phyloP scores from a whole-genome alignment of 176 grass and related monocot genomes.

The Neostapfia colusana region DNA sequence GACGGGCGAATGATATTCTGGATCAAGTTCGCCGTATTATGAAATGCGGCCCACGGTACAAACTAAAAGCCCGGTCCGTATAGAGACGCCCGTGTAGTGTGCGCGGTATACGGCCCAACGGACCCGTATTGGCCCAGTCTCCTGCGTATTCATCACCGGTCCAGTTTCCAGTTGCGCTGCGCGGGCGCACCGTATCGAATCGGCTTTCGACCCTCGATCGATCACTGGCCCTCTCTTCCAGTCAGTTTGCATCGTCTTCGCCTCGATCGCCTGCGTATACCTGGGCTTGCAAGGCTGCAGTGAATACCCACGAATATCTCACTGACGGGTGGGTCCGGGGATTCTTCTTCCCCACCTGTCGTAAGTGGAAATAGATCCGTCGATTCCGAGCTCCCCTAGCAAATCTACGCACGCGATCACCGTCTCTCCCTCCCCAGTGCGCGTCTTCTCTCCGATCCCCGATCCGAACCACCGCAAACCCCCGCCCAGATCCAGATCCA shows the following conservation, averaged over 20 bases:
- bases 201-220: background rate
- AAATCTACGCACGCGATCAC: slow-evolving; percentile 45
- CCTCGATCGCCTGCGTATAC: slow-evolving; percentile 3
- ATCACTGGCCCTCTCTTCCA: background rate
- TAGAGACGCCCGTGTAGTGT: too few relatives aligned
- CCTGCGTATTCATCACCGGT: background rate
- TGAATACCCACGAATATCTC: background rate
- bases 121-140: background rate
- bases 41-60: background rate
- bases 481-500: slow-evolving; percentile 67
- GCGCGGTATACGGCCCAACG: background rate
- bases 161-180: background rate
- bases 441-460: slow-evolving; percentile 19
- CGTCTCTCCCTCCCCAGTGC: slow-evolving; percentile 12
- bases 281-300: background rate
- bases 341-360: slow-evolving; percentile 11
- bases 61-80: background rate
- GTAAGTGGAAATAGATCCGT: background rate
- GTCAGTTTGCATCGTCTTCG: slow-evolving; percentile 20
- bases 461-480: slow-evolving; percentile 59
- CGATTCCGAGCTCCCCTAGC: background rate
- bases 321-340: background rate
- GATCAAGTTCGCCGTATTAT: too few relatives aligned
- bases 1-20: too few relatives aligned
- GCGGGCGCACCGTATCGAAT: background rate